Evolutionary conservation across 805 yeast genomes (phyloP).

Genomic region (Myxozyma udenii): DNA sequence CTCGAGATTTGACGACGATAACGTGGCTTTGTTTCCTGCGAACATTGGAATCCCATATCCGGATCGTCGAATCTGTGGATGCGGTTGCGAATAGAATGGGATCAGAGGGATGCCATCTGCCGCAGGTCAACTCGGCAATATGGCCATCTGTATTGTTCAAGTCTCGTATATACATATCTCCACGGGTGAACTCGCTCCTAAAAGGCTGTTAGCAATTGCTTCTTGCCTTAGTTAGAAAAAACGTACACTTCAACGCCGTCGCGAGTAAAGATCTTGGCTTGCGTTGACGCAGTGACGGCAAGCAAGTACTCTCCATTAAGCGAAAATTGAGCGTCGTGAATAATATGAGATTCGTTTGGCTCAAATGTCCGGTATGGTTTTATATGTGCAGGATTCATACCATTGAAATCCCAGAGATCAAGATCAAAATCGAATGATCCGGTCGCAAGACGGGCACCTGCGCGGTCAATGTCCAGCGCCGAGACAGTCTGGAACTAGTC

Average conservation of each 20-base stretch:
- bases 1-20: constrained; percentile 32
- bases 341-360: constrained; percentile 33
- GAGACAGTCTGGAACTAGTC: constrained; percentile 16
- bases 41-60: constrained; percentile 39
- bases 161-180: constrained; percentile 41
- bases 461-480: constrained; percentile 32
- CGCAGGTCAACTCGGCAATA: constrained; percentile 35
- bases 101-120: constrained; percentile 35
- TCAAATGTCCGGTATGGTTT: constrained; percentile 34
- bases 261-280: constrained; percentile 33
- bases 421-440: constrained; percentile 36
- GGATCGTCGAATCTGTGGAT: constrained; percentile 37
- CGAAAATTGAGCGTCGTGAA: constrained; percentile 29
- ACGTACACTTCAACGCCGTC: constrained; percentile 33
- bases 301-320: constrained; percentile 31
- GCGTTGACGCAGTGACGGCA: constrained; percentile 31
- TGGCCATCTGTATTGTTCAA: constrained; percentile 41
- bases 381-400: constrained; percentile 34
- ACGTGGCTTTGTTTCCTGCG: constrained; percentile 33
- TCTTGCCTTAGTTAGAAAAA: neutral
- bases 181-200: constrained; percentile 32
- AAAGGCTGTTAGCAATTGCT: constrained; percentile 8
- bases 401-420: constrained; percentile 38
- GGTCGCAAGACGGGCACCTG: constrained; percentile 36
- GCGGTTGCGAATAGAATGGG: constrained; percentile 34